Base-by-base conservation (phyloP, 352 stramenopile genomes). In the Phytophthora sansomeana region DNA sequence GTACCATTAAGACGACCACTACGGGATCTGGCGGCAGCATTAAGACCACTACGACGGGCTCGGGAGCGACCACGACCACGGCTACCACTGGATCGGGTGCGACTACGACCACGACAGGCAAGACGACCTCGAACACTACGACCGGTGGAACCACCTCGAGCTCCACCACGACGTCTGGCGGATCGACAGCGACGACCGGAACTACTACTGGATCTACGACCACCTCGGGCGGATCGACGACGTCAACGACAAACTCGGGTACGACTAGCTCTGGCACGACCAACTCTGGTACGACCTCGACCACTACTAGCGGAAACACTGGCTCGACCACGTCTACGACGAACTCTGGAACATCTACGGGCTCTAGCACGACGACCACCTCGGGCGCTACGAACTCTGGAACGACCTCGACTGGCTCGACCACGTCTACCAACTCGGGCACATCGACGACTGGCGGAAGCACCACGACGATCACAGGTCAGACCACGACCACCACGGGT, bases 21-120 rank as follows among this genome's bases (percentile, higher is more conserved):
- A 63, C 49, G 28, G 38, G 26, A 5, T 59, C 50, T 14, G 56
- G 56, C 8, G 43, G 36, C 29, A 32, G 8, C 30, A 54, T 44
- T 16, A 63, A 26, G 55, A 67, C 38, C 11, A 55, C 48, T 16
- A 75, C 66, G 2, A 68, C 42, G 8, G 58, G 53, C 8, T 63
- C 49, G 5, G 64, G 56, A 39, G 41, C 43, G 16, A 58, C 54
- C 6, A 67, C 68, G 6, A 66, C 55, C 16, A 60, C 58, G 4
- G 41, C 49, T 19, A 67, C 55, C 14, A 75, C 56, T 16, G 63
- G 63, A 13, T 58, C 56, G 30, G 54, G 55, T 9, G 38, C 50
- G n/a, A 55, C 66, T 8, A 69, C 44, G 24, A 74, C 66, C n/a
- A 66, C 56, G 8, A 57, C 54, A 21, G 54, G 36, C 42, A 57